Evolutionary conservation across 768 basidiomycete genomes (phyloP), one percentile per base, ranked within the genome.

Genomic region (Lactifluus echinatus): DNA sequence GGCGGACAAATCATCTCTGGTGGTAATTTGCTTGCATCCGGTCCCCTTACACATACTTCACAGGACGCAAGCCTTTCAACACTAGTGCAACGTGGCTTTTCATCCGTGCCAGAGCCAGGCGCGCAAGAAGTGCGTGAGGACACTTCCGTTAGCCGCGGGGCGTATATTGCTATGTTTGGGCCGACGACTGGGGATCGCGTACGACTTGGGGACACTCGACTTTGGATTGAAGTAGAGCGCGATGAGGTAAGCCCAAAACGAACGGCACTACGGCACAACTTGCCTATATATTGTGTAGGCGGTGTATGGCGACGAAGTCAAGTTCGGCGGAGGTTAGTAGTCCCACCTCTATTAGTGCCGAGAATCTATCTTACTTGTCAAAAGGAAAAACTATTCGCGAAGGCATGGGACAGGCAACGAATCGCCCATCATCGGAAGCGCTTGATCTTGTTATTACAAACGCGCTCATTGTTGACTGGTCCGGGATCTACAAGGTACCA

Each of bases 401-500:
- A 66, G 96, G 96, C 5, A 95, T 96, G 89, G 96, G 94, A 8
- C 94, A 98, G 68, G 85, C 85, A 0, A 89, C 87, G 1, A 82
- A 88, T 61, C 74, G 83, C 12, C 75, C 80, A 0, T 79, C 87
- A 8, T 62, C 66, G 0, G 84, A 89, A 47, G 78, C 84, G 0
- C 79, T 98, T 45, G 95, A 99, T 68, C 79, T 96, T 23, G 85
- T 97, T 55, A 93, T 99, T 68, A 98, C 93, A 40, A 98, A 96
- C 66, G 93, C 90, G 2, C 76, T 99, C 50, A 86, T 99, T 61
- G 72, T 99, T 37, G 94, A 99, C 69, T 97, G 91, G 89, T 83
- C 82, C 29, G 93, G 93, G 2, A 96, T 98, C 58, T 90, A 87
- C 81, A 97, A 97, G 79, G 91, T 86, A 64, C 12, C 40, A 12